Conservation (phyloP, 2,329 filamentous ascomycete genomes). For the Dryadomyces quercivorus region DNA sequence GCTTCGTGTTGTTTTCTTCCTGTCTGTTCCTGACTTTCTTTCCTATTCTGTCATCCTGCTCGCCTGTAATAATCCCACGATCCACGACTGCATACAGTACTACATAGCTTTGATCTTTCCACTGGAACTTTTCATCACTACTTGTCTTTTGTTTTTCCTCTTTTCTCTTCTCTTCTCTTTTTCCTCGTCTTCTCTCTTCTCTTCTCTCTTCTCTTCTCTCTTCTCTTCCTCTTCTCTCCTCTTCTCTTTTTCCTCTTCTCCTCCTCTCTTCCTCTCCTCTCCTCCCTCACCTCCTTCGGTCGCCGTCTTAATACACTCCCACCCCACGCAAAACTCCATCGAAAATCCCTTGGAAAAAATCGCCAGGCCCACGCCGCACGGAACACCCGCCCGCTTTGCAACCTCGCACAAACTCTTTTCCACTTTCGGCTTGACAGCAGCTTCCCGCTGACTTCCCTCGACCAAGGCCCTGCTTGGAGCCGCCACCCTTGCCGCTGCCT, state of each 20-base stretch:
- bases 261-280: neutral
- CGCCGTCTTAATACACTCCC: neutral
- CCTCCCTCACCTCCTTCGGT: neutral
- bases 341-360: neutral
- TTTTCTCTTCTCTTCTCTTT: neutral
- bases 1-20: too few species aligned
- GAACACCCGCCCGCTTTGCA: neutral
- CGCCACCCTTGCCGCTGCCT: neutral
- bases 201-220: conserved; percentile 1
- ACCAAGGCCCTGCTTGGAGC: too few species aligned
- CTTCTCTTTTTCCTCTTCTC: neutral
- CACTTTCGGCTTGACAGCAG: neutral
- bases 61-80: too few species aligned
- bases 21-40: too few species aligned
- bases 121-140: neutral
- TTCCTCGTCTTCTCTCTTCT: neutral
- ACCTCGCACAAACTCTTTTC: neutral
- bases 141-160: neutral
- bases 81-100: too few species aligned
- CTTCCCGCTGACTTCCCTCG: neutral
- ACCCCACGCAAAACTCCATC: too few species aligned
- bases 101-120: too few species aligned
- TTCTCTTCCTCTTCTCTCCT: neutral
- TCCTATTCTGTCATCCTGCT: too few species aligned
- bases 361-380: conserved; percentile 2